phyloP scores from a whole-genome alignment of 805 yeast species.

The Nakazawaea pomicola region DNA sequence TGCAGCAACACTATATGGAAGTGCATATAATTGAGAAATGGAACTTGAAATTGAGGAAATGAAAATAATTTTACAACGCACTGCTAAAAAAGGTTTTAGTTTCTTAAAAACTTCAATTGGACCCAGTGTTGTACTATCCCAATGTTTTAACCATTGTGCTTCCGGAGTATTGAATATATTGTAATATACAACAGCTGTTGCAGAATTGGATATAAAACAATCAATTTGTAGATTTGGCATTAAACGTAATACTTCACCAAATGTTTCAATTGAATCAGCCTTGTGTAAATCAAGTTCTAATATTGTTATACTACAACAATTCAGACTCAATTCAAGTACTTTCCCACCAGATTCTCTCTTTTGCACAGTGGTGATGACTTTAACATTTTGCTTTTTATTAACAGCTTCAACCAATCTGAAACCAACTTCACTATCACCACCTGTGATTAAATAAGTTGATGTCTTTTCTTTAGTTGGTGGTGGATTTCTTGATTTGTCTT shows the following conservation, averaged over 20 bases:
- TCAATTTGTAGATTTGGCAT: slow-evolving; percentile 19
- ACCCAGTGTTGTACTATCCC: slow-evolving; percentile 20
- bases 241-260: slow-evolving; percentile 14
- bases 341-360: not conserved
- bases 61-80: slow-evolving; percentile 21
- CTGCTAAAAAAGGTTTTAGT: not conserved
- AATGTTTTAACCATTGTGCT: slow-evolving; percentile 15
- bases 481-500: no score
- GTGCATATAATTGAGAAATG: slow-evolving; percentile 12
- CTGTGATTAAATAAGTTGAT: no score
- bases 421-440: no score
- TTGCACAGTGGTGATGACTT: not conserved
- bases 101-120: slow-evolving; percentile 17
- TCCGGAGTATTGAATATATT: not conserved
- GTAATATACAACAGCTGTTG: slow-evolving; percentile 14
- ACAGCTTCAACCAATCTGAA: no score
- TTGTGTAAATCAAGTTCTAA: slow-evolving; percentile 19
- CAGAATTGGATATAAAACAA: slow-evolving; percentile 23
- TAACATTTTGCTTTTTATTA: no score
- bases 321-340: no score
- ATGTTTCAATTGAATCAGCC: slow-evolving; percentile 15
- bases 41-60: slow-evolving; percentile 24
- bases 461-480: no score
- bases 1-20: slow-evolving; percentile 20
- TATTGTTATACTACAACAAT: slow-evolving; percentile 18